Percentiles rank a stretch among this genome's conserved stretches.
These are phyloP conservation scores for Prunus persica DNA, from an alignment of 306 rosid species.

Conservation along the genomic window Prunus_persica_NCBIv2 NC_034012.1:13773001-13773500, in stretches of 20 bases:
- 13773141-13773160: conserved; percentile 66
- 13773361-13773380: neutral
- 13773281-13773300: conserved; percentile 10
- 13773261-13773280: conserved; percentile 32
- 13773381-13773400: neutral
- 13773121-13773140: conserved; percentile 26
- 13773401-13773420: neutral
- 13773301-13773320: neutral
- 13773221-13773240: conserved; percentile 88
- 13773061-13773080: neutral
- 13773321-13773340: neutral
- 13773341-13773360: neutral
- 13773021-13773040: conserved; percentile 2
- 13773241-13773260: conserved; percentile 92
- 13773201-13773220: conserved; percentile 98
- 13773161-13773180: conserved; percentile 85
- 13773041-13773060: neutral
- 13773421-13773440: neutral
- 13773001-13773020: neutral
- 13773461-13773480: neutral
- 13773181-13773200: conserved; percentile 94
- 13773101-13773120: neutral
- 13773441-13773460: neutral
- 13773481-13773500: neutral
- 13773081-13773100: neutral